A percentile compares a stretch with the other conserved stretches of the same genome.
phyloP scores from a whole-genome alignment of 2,329 filamentous ascomycete species.

The Epichloe uncinata region DNA sequence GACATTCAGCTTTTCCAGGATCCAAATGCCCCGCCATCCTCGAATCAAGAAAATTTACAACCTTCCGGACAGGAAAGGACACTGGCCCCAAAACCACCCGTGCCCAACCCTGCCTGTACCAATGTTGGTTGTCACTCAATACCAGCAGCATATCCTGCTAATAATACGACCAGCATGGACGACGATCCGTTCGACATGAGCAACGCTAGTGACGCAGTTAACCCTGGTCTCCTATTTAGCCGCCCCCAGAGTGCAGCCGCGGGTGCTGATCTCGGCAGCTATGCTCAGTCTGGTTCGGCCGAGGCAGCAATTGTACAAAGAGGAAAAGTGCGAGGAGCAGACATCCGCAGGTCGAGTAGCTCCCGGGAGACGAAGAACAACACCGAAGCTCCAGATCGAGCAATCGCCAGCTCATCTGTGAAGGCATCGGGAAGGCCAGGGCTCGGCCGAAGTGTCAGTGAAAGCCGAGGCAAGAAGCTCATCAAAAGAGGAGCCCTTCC shows the following conservation, averaged over 20 bases:
- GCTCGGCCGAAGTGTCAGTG: conserved; percentile 41
- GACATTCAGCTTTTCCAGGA: conserved; percentile 43
- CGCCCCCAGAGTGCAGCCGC: conserved; percentile 35
- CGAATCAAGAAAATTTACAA: conserved; percentile 24
- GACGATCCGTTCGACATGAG: conserved; percentile 39
- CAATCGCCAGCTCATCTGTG: conserved; percentile 34
- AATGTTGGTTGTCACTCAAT: conserved; percentile 18
- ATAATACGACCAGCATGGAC: conserved; percentile 19
- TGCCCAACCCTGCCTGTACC: conserved; percentile 15
- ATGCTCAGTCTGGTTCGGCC: conserved; percentile 16
- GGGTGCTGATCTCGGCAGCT: conserved; percentile 23
- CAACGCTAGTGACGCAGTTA: conserved; percentile 34
- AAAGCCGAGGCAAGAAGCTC: conserved; percentile 34
- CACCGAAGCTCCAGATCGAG: conserved; percentile 28
- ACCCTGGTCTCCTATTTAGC: conserved; percentile 46
- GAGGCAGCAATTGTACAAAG: conserved; percentile 15
- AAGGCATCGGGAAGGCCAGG: conserved; percentile 35
- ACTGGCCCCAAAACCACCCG: conserved; percentile 37
- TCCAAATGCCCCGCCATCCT: conserved; percentile 19
- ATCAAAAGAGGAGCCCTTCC: conserved; percentile 28
- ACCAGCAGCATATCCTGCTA: conserved; percentile 27
- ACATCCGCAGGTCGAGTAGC: conserved; percentile 30
- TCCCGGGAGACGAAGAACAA: conserved; percentile 27
- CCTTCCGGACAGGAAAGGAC: conserved; percentile 29
- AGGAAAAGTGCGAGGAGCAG: conserved; percentile 15